A percentile compares a stretch with the other conserved stretches of the same genome.
Conservation (phyloP, 2,329 filamentous ascomycete genomes). For the Hymenoscyphus occultus region DNA sequence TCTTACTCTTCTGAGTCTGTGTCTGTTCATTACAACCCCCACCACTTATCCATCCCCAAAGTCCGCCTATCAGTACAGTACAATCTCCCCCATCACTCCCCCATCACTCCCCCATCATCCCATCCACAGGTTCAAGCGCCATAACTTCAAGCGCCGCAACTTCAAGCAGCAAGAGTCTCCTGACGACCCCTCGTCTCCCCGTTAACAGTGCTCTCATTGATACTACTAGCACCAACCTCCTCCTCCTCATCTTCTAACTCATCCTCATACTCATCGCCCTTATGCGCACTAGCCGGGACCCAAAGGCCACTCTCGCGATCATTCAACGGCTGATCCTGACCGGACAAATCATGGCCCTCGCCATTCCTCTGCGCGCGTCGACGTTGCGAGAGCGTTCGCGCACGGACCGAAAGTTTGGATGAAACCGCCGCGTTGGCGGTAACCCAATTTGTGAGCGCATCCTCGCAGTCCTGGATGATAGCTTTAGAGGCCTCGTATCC, state of each 20-base stretch:
- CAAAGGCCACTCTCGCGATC: conserved; percentile 76
- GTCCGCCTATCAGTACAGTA: not conserved
- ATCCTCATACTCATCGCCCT: conserved; percentile 48
- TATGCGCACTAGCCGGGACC: conserved; percentile 69
- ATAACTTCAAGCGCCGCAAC: not conserved
- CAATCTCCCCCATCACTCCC: not conserved
- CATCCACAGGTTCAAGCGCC: too few relatives aligned
- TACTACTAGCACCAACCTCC: conserved; percentile 52
- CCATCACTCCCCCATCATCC: not conserved
- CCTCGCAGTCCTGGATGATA: conserved; percentile 99
- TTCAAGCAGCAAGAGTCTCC: conserved; percentile 42
- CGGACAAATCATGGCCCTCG: conserved; percentile 77
- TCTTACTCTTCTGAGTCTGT: too few relatives aligned
- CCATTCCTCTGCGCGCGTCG: conserved; percentile 63
- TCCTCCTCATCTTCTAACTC: conserved; percentile 50
- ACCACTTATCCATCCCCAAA: too few relatives aligned
- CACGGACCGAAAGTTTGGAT: conserved; percentile 81
- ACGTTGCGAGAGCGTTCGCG: conserved; percentile 83
- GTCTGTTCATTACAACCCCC: too few relatives aligned
- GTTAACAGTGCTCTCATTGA: conserved; percentile 52
- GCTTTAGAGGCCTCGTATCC: conserved; percentile 98
- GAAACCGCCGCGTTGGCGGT: conserved; percentile 83
- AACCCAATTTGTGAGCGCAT: conserved; percentile 96
- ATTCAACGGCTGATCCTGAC: conserved; percentile 75
- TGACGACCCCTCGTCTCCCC: conserved; percentile 56